Evolutionary conservation across 805 yeast genomes (phyloP), one percentile per base, ranked within the genome.

Genomic region (Teunomyces tritomae): DNA sequence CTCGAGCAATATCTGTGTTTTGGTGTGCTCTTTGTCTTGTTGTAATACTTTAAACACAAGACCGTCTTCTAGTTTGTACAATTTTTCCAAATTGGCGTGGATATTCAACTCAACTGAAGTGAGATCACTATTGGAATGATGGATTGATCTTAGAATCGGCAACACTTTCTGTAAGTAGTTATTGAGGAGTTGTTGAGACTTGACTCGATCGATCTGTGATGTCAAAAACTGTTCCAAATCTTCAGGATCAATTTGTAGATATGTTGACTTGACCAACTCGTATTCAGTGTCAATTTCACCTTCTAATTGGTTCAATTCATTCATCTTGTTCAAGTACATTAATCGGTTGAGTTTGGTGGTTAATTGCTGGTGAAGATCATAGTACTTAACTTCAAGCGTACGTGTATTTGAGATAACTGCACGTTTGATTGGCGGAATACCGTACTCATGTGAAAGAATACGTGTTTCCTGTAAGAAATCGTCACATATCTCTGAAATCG

Each of bases 111-210:
- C 74, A 2, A 68, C 56, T 8, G 56, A 55, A 1, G 72, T 62
- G 36, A 66, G 49, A 17, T 64, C 52, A 11, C 51, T 39, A 44
- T 61, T 57, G 4, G 57, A 53, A 36, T 64, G 67, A 51, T 70
- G 71, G 3, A 70, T 61, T 4, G 72, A 56, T 41, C 69, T 56
- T 35, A 71, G 57, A 27, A 67, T 61, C 6, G 75, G 74, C 2
- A 62, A 52, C 11, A 66, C 59, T 28, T 54, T 48, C 36, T 67
- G 63, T 14, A 71, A 49, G 45, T 59, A 62, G 11, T 53, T 57
- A 26, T 57, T 59, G 26, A 64, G 51, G 28, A 71, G 51, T 9
- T 51, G 47, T 7, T 57, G 53, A 2, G 68, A 57, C 47, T 68
- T 69, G 47, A 67, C 51, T 26, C 16, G 50, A 13, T 53, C 45